A percentile compares a stretch with the other conserved stretches of the same genome.
Evolutionary conservation across 176 grass and related monocot species (phyloP).

Genomic region (Bromus sterilis): DNA sequence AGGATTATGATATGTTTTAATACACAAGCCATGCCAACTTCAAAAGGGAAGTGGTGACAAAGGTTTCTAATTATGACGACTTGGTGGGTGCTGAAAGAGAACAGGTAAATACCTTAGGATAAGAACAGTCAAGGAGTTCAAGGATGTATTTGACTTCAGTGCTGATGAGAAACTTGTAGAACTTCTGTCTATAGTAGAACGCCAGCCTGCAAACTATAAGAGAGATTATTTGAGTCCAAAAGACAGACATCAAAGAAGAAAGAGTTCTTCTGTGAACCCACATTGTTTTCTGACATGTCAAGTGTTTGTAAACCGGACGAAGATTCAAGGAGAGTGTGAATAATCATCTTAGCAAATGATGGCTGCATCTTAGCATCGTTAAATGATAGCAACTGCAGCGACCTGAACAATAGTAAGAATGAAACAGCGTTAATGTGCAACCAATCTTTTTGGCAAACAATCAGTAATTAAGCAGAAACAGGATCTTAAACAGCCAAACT

Average conservation of each 20-base stretch:
- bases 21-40: background rate
- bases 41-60: background rate
- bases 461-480: background rate
- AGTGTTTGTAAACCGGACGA: slow-evolving; percentile 38
- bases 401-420: slow-evolving; percentile 30
- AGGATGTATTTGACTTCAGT: slow-evolving; percentile 16
- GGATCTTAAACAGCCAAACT: background rate
- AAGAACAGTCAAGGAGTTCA: slow-evolving; percentile 43
- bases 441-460: background rate
- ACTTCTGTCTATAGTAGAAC: background rate
- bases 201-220: slow-evolving; percentile 44
- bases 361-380: slow-evolving; percentile 41
- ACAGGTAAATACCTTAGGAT: slow-evolving; percentile 40
- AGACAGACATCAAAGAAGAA: background rate
- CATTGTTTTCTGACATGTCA: slow-evolving; percentile 53
- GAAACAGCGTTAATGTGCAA: background rate
- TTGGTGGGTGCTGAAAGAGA: background rate
- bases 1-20: slow-evolving; percentile 7
- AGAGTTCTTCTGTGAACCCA: slow-evolving; percentile 22
- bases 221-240: background rate
- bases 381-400: slow-evolving; percentile 34
- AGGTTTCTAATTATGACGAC: background rate
- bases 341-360: slow-evolving; percentile 42
- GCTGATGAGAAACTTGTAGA: slow-evolving; percentile 14
- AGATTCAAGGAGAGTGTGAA: slow-evolving; percentile 31